Evolutionary conservation across 2,329 filamentous ascomycete genomes (phyloP), one percentile per base, ranked within the genome.

Genomic region (Ilyonectria mors-panacis): DNA sequence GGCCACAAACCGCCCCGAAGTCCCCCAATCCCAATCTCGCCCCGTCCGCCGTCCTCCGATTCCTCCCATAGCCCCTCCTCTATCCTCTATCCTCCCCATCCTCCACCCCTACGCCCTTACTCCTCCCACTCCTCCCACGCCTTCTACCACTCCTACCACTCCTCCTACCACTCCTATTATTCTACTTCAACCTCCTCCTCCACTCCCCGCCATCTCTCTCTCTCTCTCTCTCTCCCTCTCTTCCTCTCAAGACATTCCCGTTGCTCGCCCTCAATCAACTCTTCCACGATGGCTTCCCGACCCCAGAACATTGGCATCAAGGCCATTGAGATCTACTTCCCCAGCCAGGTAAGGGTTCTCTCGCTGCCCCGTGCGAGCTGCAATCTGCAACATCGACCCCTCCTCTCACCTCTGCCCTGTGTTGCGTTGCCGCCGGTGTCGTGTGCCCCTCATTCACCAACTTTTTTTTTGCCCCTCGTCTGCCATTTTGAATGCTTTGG

Each of bases 221-320:
- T 47, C 64, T 63, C 48, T 47, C 50, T 6, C 26, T 5, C 26
- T 26, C 26, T 26, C 26, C 26, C 26, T 30, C 39, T 56, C 42
- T 39, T 63, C 65, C 58, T 48, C 70, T 62, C 51, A 57, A 70
- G 37, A 59, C 55, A 56, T 55, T 28, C 6, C 23, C 62, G 17
- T 26, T 35, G 21, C n/a, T 51, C 23, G 45, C 48, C 47, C 30
- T 42, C 57, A 47, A 58, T 56, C 62, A 60, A 23, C 58, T 60
- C 58, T 61, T 71, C 72, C 77, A 85, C 69, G 66, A 95, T 94
- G 92, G 88, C 92, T 79, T 81, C 91, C 75, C 91, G 92, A 84
- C 92, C 93, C 73, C 90, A 94, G 83, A 95, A 95, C 85, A 92
- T 96, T 83, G 93, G 93, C 88, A 94, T 96, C 81, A 95, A 96